These are phyloP conservation scores for Tuber brumale DNA, from an alignment of 495 filamentous ascomycete species.

Conservation along the genomic window DNA sequence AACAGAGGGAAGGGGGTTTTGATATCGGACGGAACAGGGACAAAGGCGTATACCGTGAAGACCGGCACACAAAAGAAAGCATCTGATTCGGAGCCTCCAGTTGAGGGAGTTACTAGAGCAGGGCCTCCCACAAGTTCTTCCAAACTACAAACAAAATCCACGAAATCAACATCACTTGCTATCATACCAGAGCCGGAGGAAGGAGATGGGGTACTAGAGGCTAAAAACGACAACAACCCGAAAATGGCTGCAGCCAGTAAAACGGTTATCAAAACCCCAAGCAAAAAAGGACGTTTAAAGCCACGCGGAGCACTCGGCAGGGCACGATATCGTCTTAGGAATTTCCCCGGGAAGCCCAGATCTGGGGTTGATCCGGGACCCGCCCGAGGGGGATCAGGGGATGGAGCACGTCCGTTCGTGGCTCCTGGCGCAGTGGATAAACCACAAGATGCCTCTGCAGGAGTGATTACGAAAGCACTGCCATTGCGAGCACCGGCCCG, in stretches of 20 bases:
- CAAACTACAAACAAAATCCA: not conserved
- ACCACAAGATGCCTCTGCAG: no score
- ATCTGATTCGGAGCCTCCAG: not conserved
- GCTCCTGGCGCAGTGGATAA: no score
- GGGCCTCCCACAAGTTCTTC: not conserved
- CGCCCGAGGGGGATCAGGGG: no score
- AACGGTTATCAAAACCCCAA: not conserved
- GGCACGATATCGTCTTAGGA: not conserved
- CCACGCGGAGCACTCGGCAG: not conserved
- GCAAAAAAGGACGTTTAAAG: not conserved
- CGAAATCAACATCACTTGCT: not conserved
- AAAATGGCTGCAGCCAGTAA: not conserved
- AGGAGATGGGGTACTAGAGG: not conserved
- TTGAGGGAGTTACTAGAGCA: not conserved
- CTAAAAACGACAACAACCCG: not conserved
- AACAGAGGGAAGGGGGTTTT: not conserved
- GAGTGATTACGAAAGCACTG: no score
- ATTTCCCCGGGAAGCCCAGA: no score
- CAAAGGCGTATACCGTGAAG: not conserved
- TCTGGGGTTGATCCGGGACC: no score
- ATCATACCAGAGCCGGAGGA: not conserved
- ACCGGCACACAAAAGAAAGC: not conserved
- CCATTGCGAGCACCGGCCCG: no score
- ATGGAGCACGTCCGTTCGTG: no score
- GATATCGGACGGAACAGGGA: not conserved